A percentile compares a stretch with the other conserved stretches of the same genome.
Conservation (phyloP, 495 filamentous ascomycete genomes). For the Hapsidospora chrysogenum region DNA sequence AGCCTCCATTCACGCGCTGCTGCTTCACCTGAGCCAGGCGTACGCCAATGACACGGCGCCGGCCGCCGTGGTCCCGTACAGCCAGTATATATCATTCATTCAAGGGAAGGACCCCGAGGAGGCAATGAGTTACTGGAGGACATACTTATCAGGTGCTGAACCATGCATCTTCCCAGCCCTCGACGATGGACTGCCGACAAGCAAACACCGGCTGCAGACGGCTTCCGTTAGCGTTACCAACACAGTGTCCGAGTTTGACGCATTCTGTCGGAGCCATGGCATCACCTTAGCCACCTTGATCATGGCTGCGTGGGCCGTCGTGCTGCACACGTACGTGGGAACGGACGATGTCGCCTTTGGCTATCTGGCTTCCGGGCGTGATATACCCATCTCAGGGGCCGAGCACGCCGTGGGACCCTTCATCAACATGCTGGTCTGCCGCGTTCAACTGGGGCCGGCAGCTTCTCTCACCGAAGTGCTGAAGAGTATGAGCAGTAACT, state of each 20-base stretch:
- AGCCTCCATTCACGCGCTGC: neutral
- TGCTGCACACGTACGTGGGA: conserved; percentile 17
- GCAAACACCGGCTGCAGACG: neutral
- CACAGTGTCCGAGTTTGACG: neutral
- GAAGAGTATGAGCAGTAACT: conserved; percentile 13
- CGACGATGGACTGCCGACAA: neutral
- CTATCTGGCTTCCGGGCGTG: conserved; percentile 6
- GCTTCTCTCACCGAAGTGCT: conserved; percentile 11
- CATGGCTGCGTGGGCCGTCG: conserved; percentile 27
- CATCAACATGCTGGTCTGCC: conserved; percentile 16
- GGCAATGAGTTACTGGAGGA: conserved; percentile 32
- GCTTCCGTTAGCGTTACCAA: too few species aligned
- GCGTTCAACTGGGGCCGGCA: conserved; percentile 5
- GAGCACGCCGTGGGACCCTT: conserved; percentile 11
- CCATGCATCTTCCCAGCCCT: conserved; percentile 29
- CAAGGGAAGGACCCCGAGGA: conserved; percentile 14
- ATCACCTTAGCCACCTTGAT: conserved; percentile 25
- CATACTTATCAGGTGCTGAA: conserved; percentile 24
- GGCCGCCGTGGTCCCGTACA: conserved; percentile 16
- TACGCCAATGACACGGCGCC: conserved; percentile 21
- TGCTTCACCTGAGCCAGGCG: conserved; percentile 10
- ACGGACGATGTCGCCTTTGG: conserved; percentile 30
- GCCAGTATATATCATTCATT: conserved; percentile 30
- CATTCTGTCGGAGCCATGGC: conserved; percentile 4
- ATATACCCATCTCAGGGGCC: conserved; percentile 8